A percentile compares a stretch with the other conserved stretches of the same genome.
These are phyloP conservation scores for Nemania bipapillata DNA, from an alignment of 2,329 filamentous ascomycete genomes.

Conservation along the genomic window DNA sequence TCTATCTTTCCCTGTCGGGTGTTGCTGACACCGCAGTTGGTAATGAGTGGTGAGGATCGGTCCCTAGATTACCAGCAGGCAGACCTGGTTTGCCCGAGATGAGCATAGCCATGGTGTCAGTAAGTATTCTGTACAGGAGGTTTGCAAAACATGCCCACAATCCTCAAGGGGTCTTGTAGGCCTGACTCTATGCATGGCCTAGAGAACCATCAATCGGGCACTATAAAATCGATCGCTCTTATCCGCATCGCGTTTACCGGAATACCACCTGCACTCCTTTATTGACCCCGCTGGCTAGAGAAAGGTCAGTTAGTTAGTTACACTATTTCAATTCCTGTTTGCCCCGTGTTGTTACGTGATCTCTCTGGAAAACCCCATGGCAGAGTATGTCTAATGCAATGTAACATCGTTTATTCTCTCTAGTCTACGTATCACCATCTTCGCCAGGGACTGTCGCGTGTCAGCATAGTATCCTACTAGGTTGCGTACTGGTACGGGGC, in stretches of 20 bases:
- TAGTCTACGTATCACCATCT: background rate
- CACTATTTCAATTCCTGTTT: background rate
- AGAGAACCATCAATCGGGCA: background rate
- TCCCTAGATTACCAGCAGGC: background rate
- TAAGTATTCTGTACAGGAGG: background rate
- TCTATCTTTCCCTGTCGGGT: background rate
- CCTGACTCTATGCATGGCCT: background rate
- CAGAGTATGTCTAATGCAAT: background rate
- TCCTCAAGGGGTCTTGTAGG: background rate
- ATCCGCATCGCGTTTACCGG: background rate
- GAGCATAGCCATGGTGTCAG: no score
- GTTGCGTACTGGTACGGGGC: constrained; percentile 8
- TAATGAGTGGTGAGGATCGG: background rate
- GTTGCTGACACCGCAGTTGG: background rate
- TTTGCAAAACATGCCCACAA: background rate
- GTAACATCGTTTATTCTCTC: background rate
- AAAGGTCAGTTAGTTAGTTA: background rate
- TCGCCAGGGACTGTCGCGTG: background rate
- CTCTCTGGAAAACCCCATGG: background rate
- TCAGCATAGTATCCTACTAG: constrained; percentile 19
- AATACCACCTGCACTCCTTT: background rate
- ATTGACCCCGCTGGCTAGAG: background rate
- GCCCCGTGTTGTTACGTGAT: background rate
- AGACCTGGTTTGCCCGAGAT: background rate
- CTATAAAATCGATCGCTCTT: background rate